These are phyloP conservation scores for Pezicula neosporulosa DNA, from an alignment of 2,329 filamentous ascomycete genomes.

Conservation along the genomic window DNA sequence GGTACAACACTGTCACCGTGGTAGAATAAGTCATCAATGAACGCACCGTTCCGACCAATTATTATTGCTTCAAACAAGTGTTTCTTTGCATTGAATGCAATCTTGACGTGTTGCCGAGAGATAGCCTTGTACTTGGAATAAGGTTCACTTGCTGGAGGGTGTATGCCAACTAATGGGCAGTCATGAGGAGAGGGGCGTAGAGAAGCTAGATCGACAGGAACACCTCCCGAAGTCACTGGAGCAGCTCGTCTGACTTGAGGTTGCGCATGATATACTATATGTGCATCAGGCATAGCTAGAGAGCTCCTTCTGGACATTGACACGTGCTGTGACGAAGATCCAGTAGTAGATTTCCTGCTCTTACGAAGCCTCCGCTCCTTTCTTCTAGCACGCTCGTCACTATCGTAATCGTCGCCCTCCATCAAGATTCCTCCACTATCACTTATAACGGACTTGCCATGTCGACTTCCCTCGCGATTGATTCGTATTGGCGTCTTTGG, in stretches of 20 bases:
- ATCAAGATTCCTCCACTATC: constrained; percentile 67
- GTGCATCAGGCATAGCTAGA: constrained; percentile 20
- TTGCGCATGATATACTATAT: constrained; percentile 49
- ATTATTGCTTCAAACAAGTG: constrained; percentile 61
- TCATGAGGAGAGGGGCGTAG: constrained; percentile 59
- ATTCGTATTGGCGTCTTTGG: constrained; percentile 47
- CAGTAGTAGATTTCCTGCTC: constrained; percentile 37
- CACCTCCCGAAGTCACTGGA: constrained; percentile 55
- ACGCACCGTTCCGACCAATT: constrained; percentile 62
- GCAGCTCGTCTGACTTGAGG: constrained; percentile 37
- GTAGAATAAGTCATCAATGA: constrained; percentile 59
- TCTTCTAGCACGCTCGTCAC: constrained; percentile 45
- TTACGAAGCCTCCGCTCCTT: constrained; percentile 35
- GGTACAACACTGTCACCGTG: constrained; percentile 48
- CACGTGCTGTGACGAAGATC: constrained; percentile 34
- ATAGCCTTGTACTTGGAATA: constrained; percentile 67
- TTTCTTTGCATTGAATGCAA: constrained; percentile 62
- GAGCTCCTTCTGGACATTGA: constrained; percentile 26
- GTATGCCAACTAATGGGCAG: constrained; percentile 67
- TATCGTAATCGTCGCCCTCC: constrained; percentile 58
- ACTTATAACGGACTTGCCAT: constrained; percentile 59
- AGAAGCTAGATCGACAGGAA: constrained; percentile 54
- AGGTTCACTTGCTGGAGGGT: constrained; percentile 62
- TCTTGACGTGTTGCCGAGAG: constrained; percentile 70
- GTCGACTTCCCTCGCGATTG: constrained; percentile 39